These are phyloP conservation scores for Pueraria montana DNA, from an alignment of 306 rosid genomes.

Conservation along the genomic window DNA sequence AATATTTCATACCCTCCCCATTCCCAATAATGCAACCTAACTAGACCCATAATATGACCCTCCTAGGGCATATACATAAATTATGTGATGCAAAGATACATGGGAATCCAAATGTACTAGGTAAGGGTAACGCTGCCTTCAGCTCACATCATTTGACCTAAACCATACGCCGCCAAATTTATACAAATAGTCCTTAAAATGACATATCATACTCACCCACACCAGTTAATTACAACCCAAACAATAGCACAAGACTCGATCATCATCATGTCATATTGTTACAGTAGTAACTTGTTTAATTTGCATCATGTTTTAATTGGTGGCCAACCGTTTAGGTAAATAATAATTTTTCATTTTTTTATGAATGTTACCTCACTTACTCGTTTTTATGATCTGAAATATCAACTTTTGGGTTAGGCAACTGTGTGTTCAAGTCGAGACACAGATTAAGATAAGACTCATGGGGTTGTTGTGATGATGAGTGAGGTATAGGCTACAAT, in stretches of 20 bases:
- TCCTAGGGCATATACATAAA: background rate
- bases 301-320: background rate
- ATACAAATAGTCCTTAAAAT: background rate
- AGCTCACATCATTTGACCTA: background rate
- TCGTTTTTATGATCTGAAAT: background rate
- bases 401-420: background rate
- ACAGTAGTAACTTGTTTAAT: background rate
- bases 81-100: background rate
- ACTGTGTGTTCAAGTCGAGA: background rate
- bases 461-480: background rate
- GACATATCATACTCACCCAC: background rate
- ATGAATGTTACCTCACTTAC: background rate
- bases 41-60: background rate
- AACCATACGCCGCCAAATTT: background rate
- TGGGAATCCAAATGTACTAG: background rate
- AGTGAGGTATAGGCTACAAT: background rate
- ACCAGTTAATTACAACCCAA: background rate
- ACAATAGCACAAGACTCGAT: background rate
- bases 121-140: background rate
- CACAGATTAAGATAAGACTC: slow-evolving; percentile 5
- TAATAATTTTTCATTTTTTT: background rate
- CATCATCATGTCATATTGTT: background rate
- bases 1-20: background rate
- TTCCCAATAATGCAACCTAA: slow-evolving; percentile 42
- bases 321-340: background rate